Percentiles rank a stretch among this genome's conserved stretches.
Evolutionary conservation across 495 filamentous ascomycete genomes (phyloP).

Genomic region (Lophium mytilinum): DNA sequence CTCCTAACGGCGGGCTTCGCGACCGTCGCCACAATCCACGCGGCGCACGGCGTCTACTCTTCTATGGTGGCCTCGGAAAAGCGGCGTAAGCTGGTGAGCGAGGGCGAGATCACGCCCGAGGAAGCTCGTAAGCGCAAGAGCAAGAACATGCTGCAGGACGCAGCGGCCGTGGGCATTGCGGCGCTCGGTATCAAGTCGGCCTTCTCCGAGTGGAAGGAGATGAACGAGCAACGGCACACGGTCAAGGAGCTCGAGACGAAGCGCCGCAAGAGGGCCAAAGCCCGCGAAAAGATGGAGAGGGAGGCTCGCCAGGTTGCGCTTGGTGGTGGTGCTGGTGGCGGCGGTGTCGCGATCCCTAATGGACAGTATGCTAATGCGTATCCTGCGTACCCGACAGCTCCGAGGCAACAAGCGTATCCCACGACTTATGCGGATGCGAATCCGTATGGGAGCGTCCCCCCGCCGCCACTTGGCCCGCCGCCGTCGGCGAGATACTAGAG

Average conservation of each 20-base stretch:
- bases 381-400: constrained; percentile 23
- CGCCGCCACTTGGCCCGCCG: constrained; percentile 29
- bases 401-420: constrained; percentile 9
- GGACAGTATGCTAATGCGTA: constrained; percentile 20
- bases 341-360: too few species aligned
- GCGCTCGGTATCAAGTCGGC: constrained; percentile 81
- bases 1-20: constrained; percentile 75
- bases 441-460: constrained; percentile 28
- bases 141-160: constrained; percentile 67
- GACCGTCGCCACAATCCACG: constrained; percentile 82
- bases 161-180: constrained; percentile 72
- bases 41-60: constrained; percentile 69
- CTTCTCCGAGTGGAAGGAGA: constrained; percentile 64
- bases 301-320: constrained; percentile 22
- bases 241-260: constrained; percentile 45
- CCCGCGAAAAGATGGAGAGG: constrained; percentile 18
- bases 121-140: constrained; percentile 67
- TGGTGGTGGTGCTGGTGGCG: constrained; percentile 1
- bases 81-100: constrained; percentile 58
- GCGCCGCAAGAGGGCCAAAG: constrained; percentile 29
- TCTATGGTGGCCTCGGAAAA: constrained; percentile 67
- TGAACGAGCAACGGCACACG: constrained; percentile 51
- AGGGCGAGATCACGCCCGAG: constrained; percentile 65
- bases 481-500: constrained; percentile 24
- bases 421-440: constrained; percentile 28